phyloP scores from a whole-genome alignment of 83 land plant genomes.

The Diphasiastrum complanatum region DNA sequence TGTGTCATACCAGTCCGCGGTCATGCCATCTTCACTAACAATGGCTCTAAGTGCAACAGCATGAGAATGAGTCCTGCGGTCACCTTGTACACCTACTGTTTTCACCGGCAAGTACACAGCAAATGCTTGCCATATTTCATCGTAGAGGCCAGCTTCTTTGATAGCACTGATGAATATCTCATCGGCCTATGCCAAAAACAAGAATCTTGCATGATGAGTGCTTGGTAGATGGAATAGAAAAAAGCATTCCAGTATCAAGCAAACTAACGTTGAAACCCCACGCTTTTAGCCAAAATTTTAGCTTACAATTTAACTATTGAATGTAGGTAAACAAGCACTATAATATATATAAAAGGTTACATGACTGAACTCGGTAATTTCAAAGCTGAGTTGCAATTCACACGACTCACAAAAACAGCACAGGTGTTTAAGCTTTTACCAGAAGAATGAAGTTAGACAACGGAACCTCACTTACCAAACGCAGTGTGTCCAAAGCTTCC shows the following conservation, averaged over 20 bases:
- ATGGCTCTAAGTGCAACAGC: slow-evolving; percentile 85
- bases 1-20: slow-evolving; percentile 87
- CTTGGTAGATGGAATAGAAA: too few relatives aligned
- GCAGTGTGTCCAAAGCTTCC: slow-evolving; percentile 74
- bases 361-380: too few relatives aligned
- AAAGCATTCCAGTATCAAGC: too few relatives aligned
- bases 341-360: too few relatives aligned
- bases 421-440: not conserved
- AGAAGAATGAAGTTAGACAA: not conserved
- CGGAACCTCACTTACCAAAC: slow-evolving; percentile 47
- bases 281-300: too few relatives aligned
- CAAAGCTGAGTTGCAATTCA: too few relatives aligned
- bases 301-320: too few relatives aligned
- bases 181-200: slow-evolving; percentile 58
- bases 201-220: too few relatives aligned
- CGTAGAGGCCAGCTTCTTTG: slow-evolving; percentile 87
- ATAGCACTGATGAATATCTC: slow-evolving; percentile 80
- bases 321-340: too few relatives aligned
- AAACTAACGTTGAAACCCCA: too few relatives aligned
- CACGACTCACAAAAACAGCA: too few relatives aligned
- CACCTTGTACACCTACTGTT: slow-evolving; percentile 97
- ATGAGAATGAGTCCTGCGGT: slow-evolving; percentile 75
- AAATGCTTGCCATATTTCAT: slow-evolving; percentile 94
- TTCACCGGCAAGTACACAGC: slow-evolving; percentile 72
- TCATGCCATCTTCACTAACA: slow-evolving; percentile 97